Base-by-base conservation (phyloP, 371 early-diverging fungal species). In the Mucor ambiguus region DNA sequence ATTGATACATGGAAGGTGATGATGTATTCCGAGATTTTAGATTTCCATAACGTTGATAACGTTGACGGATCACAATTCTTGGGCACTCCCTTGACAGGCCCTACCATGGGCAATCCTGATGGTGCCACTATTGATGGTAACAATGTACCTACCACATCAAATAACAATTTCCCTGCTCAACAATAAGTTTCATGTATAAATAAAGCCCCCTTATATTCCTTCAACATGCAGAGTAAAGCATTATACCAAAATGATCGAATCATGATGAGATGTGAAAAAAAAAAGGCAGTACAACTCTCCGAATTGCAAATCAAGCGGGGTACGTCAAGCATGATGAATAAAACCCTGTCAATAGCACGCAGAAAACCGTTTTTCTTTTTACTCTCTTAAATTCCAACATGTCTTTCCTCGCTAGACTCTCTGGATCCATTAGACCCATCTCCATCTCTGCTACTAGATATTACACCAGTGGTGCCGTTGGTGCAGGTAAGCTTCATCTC, bases 1-100 rank as follows among this genome's bases (percentile, higher is more conserved):
- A 86, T 93, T 12, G 95, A 94, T 61, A 89, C 91, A 66, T 95
- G 96, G 96, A 93, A 92, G 77, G 85, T 89, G 26, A 87, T 87
- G 87, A 89, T 89, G 89, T 89, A 87, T 58, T 86, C 87, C 35
- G 89, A 89, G 70, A 89, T 89, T 46, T 67, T 89, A 32, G 89
- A 89, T 57, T 89, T 89, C 74, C 89, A 89, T 66, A 85, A 88
- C 28, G 87, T 83, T 10, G 80, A 79, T 63, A 77, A 76, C 41
- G 69, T 77, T 18, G 83, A 70, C 72, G 30, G 83, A 82, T 63
- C 41, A 38, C 20, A 55, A 70, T 20, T 82, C 33, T 60, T 82
- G 18, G 79, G 79, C 22, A 79, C 79, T 9, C 79, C 82, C 22
- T 32, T 82, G 29, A 72, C 82, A 8, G 82, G 78, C 3, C 76